Evolutionary conservation across 2,329 filamentous ascomycete genomes (phyloP).

Genomic region (Gremmenia infestans): DNA sequence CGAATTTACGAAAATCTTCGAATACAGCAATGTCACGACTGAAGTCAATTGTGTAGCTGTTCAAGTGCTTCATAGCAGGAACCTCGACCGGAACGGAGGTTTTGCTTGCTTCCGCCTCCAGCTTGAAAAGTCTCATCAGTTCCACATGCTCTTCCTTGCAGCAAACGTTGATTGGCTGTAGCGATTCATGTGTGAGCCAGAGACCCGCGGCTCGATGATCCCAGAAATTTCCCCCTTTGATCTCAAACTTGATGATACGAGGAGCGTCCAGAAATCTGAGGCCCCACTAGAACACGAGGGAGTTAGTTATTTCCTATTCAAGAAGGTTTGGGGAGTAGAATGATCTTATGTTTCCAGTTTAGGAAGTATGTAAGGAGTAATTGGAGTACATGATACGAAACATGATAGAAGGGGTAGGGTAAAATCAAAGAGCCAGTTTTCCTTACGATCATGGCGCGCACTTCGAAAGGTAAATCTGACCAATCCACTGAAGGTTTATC

Average conservation of each 20-base stretch:
- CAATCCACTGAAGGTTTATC: too few species aligned
- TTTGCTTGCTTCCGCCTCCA: background rate
- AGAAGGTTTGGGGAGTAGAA: too few species aligned
- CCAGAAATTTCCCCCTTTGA: background rate
- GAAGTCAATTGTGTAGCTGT: background rate
- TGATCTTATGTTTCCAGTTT: too few species aligned
- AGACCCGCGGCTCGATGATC: background rate
- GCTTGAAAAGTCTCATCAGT: background rate
- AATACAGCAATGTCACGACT: background rate
- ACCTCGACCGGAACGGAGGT: background rate
- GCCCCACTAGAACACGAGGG: background rate
- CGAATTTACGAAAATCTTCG: too few species aligned
- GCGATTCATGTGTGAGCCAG: background rate
- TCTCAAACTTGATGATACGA: background rate
- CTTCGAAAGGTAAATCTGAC: too few species aligned
- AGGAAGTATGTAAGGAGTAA: too few species aligned
- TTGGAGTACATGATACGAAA: too few species aligned
- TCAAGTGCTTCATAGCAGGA: background rate
- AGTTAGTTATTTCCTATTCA: too few species aligned
- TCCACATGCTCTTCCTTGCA: background rate
- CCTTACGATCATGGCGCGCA: too few species aligned
- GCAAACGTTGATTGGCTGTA: background rate
- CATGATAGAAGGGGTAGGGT: too few species aligned
- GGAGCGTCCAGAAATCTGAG: background rate
- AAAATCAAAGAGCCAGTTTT: too few species aligned